Evolutionary conservation across 2,329 filamentous ascomycete genomes (phyloP).

Genomic region (Emergomyces pasteurianus): DNA sequence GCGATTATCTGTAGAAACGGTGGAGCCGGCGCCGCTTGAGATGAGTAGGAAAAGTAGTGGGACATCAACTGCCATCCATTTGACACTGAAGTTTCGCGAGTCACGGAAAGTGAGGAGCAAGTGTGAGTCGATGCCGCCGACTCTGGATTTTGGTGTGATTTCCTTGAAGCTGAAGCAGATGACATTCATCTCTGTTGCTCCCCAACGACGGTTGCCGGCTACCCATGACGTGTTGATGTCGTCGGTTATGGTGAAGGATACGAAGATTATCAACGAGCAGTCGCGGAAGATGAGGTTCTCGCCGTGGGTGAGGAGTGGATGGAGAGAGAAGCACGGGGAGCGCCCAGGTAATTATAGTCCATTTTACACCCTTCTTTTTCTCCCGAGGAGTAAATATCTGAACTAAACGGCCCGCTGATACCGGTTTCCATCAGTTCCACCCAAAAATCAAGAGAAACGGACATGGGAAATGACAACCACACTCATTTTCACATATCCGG

Average conservation of each 20-base stretch:
- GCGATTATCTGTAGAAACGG: background rate
- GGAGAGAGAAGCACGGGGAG: background rate
- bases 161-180: constrained; percentile 1
- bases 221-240: constrained; percentile 1
- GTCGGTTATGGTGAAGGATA: constrained; percentile 1
- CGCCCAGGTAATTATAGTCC: background rate
- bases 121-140: background rate
- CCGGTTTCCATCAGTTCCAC: background rate
- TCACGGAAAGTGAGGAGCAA: background rate
- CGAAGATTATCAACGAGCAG: background rate
- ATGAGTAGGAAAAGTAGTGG: background rate
- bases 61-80: constrained; percentile 1
- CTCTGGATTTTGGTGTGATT: background rate
- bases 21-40: constrained; percentile 4
- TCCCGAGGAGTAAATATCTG: no score
- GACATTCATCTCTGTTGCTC: constrained; percentile 5
- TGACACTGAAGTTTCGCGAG: background rate
- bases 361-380: background rate
- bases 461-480: constrained; percentile 3
- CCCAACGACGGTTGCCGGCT: constrained; percentile 3
- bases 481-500: background rate
- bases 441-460: background rate
- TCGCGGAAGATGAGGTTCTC: constrained; percentile 4
- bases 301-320: constrained; percentile 1
- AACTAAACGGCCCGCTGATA: background rate